Evolutionary conservation across 495 filamentous ascomycete genomes (phyloP), one percentile per base, ranked within the genome.

Genomic region (Aspergillus saccharolyticus): DNA sequence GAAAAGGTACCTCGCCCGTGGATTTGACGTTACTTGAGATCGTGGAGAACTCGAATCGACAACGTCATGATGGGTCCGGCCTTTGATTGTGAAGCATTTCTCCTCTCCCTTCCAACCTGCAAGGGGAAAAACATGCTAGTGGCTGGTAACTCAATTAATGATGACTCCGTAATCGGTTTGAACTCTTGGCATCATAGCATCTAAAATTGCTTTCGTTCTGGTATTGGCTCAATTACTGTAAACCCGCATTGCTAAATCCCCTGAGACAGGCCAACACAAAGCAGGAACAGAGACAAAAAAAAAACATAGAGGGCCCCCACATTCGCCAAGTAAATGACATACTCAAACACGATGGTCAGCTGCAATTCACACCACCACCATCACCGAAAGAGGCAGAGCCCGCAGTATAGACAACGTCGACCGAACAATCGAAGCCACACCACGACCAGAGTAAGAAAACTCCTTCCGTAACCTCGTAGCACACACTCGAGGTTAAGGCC

Each of bases 401-500:
- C 42, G 12, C 52, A 46, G 12, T 56, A 47, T 55, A 56, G 49
- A 63, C 56, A 55, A 52, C 44, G n/a, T 48, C 44, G 22, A 58
- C 39, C 51, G 24, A 51, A 59, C 45, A 47, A 66, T 60, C 56
- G 58, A 66, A 65, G 58, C 60, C 59, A 66, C 54, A 55, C 67
- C 63, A 65, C 61, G 56, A 69, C 61, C 61, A 61, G 28, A 59
- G 53, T 61, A 63, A 54, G 52, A n/a, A 57, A 65, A 65, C 59
- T 61, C 59, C 65, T 65, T 71, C 67, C 66, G 66, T 53, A 63
- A 68, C 66, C 70, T 69, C 70, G 64, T 64, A 65, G 66, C 64
- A 59, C 57, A 67, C 33, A 63, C 66, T 65, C 65, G 63, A 71
- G 68, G 72, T 73, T 66, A 67, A 72, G 70, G 64, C 61, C 56